These are phyloP conservation scores for Microbotryomycetes sp. DNA, from an alignment of 1,284 basidiomycete genomes.

Conservation along the genomic window DNA sequence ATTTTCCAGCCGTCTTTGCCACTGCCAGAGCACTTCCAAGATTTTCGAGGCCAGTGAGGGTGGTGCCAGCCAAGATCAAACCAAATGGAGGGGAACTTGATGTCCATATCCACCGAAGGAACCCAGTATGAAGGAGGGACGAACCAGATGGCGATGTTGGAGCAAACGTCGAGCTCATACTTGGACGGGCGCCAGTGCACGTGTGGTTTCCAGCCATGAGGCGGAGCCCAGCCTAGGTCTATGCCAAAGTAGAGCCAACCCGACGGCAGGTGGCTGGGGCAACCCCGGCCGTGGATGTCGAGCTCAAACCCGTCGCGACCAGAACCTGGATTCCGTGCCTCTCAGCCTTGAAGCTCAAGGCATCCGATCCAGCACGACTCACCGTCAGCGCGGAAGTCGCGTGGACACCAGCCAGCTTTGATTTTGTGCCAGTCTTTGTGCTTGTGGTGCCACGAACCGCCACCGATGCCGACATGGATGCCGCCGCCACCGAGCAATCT, in stretches of 20 bases:
- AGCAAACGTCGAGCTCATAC: neutral
- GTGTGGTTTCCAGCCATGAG: neutral
- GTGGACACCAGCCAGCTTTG: neutral
- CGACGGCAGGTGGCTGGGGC: constrained; percentile 1
- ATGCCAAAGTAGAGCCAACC: constrained; percentile 17
- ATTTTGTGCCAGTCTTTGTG: neutral
- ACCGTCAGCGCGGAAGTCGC: neutral
- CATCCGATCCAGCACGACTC: neutral
- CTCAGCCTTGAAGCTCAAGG: neutral
- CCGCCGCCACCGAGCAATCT: neutral
- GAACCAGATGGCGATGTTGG: neutral
- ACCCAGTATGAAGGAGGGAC: neutral
- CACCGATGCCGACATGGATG: neutral
- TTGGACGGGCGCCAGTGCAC: neutral
- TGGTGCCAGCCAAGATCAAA: neutral
- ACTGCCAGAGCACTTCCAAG: constrained; percentile 1
- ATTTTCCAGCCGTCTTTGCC: constrained; percentile 7
- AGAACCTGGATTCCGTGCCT: neutral
- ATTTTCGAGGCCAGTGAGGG: neutral
- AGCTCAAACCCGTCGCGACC: constrained; percentile 16
- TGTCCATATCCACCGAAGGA: neutral
- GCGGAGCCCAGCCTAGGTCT: constrained; percentile 10
- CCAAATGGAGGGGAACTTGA: constrained; percentile 2
- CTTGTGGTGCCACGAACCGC: neutral
- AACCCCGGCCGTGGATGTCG: constrained; percentile 10